phyloP scores from a whole-genome alignment of 768 basidiomycete genomes.

The Collybia nuda region DNA sequence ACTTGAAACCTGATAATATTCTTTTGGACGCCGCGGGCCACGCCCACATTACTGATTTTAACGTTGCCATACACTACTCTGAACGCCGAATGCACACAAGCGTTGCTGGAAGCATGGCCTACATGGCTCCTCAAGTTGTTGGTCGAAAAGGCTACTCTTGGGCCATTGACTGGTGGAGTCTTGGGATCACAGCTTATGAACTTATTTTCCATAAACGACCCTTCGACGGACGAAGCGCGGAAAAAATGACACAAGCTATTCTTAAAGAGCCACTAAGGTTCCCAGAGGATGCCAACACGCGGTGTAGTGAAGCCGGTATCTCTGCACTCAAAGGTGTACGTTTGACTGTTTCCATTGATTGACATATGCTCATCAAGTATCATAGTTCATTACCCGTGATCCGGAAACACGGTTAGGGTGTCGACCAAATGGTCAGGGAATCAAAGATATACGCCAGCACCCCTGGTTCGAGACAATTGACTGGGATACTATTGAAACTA shows the following conservation, averaged over 20 bases:
- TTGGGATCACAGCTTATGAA: slow-evolving; percentile 89
- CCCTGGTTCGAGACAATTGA: slow-evolving; percentile 84
- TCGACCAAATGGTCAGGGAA: slow-evolving; percentile 61
- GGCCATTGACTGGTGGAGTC: slow-evolving; percentile 95
- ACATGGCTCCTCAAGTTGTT: slow-evolving; percentile 99
- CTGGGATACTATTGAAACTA: slow-evolving; percentile 77
- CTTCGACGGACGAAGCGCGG: slow-evolving; percentile 87
- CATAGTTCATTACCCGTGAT: slow-evolving; percentile 84
- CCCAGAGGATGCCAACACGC: slow-evolving; percentile 63
- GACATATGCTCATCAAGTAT: slow-evolving; percentile 10
- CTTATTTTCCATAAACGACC: slow-evolving; percentile 82
- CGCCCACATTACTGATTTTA: slow-evolving; percentile 97
- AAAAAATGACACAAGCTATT: slow-evolving; percentile 87
- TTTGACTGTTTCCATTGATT: slow-evolving; percentile 13
- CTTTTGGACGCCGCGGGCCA: slow-evolving; percentile 92
- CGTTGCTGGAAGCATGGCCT: slow-evolving; percentile 98
- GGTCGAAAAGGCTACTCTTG: slow-evolving; percentile 90
- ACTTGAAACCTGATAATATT: slow-evolving; percentile 97
- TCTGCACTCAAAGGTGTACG: slow-evolving; percentile 67
- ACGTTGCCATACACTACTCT: slow-evolving; percentile 97
- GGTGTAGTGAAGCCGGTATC: slow-evolving; percentile 66
- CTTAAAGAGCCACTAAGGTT: slow-evolving; percentile 76
- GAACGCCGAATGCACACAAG: slow-evolving; percentile 85
- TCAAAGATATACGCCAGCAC: slow-evolving; percentile 78
- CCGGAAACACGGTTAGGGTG: slow-evolving; percentile 80